These are phyloP conservation scores for Sporothrix globosa DNA, from an alignment of 2,329 filamentous ascomycete genomes.

Conservation along the genomic window DNA sequence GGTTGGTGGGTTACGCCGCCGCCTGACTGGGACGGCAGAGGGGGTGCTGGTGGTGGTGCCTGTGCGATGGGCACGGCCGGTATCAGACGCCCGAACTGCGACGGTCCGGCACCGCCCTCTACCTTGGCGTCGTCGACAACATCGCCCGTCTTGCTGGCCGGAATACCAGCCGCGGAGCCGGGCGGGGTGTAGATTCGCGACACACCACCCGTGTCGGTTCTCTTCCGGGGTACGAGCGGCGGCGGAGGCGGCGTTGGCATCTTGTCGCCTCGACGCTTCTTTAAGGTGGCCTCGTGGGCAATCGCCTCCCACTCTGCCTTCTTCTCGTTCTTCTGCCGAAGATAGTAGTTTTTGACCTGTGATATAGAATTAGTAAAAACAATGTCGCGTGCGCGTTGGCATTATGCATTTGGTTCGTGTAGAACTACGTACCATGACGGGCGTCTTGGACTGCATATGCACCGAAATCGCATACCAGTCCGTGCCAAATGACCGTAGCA, in stretches of 20 bases:
- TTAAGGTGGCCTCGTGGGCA: conserved; percentile 63
- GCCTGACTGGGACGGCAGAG: conserved; percentile 34
- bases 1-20: not conserved
- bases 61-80: conserved; percentile 44
- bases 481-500: conserved; percentile 75
- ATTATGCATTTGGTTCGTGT: not conserved
- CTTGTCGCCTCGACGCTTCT: conserved; percentile 59
- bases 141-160: conserved; percentile 30
- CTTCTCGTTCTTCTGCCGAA: conserved; percentile 59
- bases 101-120: conserved; percentile 44
- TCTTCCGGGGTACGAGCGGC: conserved; percentile 40
- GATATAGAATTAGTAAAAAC: not conserved
- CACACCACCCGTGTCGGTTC: conserved; percentile 18
- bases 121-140: conserved; percentile 45
- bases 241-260: conserved; percentile 63
- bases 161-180: too few species aligned
- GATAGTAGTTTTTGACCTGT: conserved; percentile 66
- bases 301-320: conserved; percentile 64
- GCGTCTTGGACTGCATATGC: conserved; percentile 82
- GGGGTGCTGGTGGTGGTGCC: conserved; percentile 40
- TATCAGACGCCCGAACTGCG: conserved; percentile 41
- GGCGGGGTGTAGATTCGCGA: too few species aligned
- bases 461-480: conserved; percentile 76
- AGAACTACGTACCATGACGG: conserved; percentile 65
- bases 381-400: not conserved